Evolutionary conservation across 2,329 filamentous ascomycete species (phyloP), one percentile per base, ranked within the genome.

Genomic region (Hirsutella thompsonii): DNA sequence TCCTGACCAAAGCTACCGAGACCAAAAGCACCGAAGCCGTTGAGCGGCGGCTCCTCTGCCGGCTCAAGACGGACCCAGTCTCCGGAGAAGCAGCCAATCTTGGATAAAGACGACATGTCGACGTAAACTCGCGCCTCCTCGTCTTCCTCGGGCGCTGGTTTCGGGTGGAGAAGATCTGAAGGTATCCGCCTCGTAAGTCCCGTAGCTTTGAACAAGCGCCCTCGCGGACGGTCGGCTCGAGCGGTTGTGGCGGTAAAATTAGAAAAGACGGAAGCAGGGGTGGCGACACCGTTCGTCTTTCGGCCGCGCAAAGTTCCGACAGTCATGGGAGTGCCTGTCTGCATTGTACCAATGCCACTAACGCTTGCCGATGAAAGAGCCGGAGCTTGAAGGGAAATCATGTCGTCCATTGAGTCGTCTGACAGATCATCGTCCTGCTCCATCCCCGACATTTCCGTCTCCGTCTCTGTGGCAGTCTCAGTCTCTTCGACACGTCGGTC

Each of bases 21-120:
- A 2, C 80, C 80, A 64, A 80, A 83, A 0, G 72, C 66, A 39
- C 74, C 83, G 49, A 76, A 76, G 16, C 70, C 83, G 57, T 77
- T 82, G 14, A 68, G 64, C 19, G 74, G 81, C 44, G 85, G 83
- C 55, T 88, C 85, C 48, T 83, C 74, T 0, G 84, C 74, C 5
- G 77, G 72, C 61, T 94, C 87, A 10, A 95, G 69, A 19, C 83
- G 80, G 10, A 94, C 87, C 92, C 92, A 98, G 55, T 98, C 92
- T 23, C 92, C 92, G 1, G 90, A 96, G 56, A 98, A 98, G 59
- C 90, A 96, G 14, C 90, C 89, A 41, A 98, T 82, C 50, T 89
- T 88, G 13, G 86, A 82, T 18, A 98, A 63, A 1, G 86, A 85
- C 43, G 77, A 81, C 8, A 93, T 82, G 52, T 95, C 88, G 5